Evolutionary conservation across 2,329 filamentous ascomycete species (phyloP).

Genomic region (Aureobasidium sp.): DNA sequence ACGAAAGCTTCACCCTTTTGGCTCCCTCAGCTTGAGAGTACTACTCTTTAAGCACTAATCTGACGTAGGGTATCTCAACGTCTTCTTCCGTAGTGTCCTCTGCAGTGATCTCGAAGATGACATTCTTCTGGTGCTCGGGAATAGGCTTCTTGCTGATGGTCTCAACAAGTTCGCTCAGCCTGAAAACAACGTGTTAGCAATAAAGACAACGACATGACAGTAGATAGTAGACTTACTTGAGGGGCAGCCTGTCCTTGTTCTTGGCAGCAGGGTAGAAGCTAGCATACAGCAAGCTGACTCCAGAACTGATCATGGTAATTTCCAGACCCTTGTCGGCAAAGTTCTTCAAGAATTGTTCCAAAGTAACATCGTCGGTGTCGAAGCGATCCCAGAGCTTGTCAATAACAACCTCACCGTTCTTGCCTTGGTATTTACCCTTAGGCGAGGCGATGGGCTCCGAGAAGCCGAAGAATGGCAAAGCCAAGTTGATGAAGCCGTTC

Average conservation of each 20-base stretch:
- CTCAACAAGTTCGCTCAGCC: slow-evolving; percentile 82
- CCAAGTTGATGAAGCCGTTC: slow-evolving; percentile 96
- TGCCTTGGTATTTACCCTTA: slow-evolving; percentile 82
- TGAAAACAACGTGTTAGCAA: slow-evolving; percentile 36
- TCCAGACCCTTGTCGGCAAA: slow-evolving; percentile 75
- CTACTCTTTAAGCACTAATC: slow-evolving; percentile 62
- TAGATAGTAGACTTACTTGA: slow-evolving; percentile 53
- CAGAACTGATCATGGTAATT: slow-evolving; percentile 93
- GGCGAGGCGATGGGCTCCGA: slow-evolving; percentile 92
- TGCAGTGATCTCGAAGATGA: slow-evolving; percentile 93
- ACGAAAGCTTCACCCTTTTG: not conserved
- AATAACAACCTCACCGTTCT: slow-evolving; percentile 69
- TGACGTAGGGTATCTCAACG: slow-evolving; percentile 94
- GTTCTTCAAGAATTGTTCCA: slow-evolving; percentile 73
- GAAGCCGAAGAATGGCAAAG: slow-evolving; percentile 96
- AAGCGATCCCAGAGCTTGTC: slow-evolving; percentile 99
- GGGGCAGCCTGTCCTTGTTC: slow-evolving; percentile 70
- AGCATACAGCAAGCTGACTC: slow-evolving; percentile 88
- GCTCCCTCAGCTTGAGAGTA: not conserved
- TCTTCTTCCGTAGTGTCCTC: slow-evolving; percentile 87
- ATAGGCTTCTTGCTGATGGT: slow-evolving; percentile 87
- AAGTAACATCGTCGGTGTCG: slow-evolving; percentile 77
- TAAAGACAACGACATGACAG: not conserved
- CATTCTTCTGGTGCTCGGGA: slow-evolving; percentile 83
- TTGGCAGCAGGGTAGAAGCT: slow-evolving; percentile 81